phyloP scores from a whole-genome alignment of 352 stramenopile species.

The Phytophthora macrochlamydospora region DNA sequence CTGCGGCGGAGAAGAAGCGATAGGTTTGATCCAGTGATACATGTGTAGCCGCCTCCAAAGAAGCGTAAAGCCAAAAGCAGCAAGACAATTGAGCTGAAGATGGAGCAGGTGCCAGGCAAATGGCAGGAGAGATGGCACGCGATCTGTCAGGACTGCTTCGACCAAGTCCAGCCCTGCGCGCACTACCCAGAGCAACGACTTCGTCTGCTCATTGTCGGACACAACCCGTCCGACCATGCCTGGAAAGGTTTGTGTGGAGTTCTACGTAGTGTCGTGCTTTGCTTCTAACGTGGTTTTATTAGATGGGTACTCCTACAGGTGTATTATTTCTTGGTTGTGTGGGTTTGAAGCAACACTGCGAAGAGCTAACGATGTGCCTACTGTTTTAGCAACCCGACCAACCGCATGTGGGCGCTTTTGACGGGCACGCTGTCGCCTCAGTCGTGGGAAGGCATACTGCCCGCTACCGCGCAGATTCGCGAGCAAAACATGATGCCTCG shows the following conservation, averaged over 20 bases:
- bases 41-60: neutral
- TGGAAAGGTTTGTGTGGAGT: conserved; percentile 56
- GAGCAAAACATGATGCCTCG: conserved; percentile 80
- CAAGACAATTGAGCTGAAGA: conserved; percentile 4
- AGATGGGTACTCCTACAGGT: conserved; percentile 73
- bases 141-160: conserved; percentile 80
- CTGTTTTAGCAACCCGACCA: conserved; percentile 76
- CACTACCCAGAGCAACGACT: conserved; percentile 73
- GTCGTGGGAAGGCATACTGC: conserved; percentile 70
- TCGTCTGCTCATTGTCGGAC: conserved; percentile 83
- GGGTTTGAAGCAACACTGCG: neutral
- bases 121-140: conserved; percentile 87
- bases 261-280: no score
- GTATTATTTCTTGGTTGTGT: neutral
- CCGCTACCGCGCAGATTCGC: conserved; percentile 49
- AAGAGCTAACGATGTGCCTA: neutral
- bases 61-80: conserved; percentile 18
- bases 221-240: conserved; percentile 92
- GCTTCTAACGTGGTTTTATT: neutral
- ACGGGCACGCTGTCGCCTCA: conserved; percentile 62
- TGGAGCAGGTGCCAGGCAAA: conserved; percentile 28
- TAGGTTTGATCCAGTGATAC: neutral
- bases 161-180: conserved; percentile 44
- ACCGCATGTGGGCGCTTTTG: conserved; percentile 90
- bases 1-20: no score